phyloP scores from a whole-genome alignment of 2,329 filamentous ascomycete genomes.

The Penicillium olsonii region DNA sequence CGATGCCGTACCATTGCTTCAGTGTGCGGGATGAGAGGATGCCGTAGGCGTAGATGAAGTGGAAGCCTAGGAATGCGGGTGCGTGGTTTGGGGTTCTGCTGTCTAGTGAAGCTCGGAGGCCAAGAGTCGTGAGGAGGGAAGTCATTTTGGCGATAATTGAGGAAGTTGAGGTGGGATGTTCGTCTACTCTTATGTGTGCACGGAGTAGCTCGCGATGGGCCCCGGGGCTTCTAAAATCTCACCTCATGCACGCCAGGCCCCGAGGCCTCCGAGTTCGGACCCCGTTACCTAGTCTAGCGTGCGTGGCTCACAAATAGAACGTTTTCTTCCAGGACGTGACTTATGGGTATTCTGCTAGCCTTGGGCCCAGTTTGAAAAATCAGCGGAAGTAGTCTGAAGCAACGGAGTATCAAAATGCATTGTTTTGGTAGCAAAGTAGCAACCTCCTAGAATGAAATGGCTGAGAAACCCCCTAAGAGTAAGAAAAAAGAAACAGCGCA shows the following conservation, averaged over 20 bases:
- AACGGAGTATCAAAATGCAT: no score
- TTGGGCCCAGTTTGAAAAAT: no score
- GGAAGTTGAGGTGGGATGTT: neutral
- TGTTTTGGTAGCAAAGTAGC: neutral
- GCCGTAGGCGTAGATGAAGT: constrained; percentile 43
- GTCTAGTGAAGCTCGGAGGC: constrained; percentile 23
- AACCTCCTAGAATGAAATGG: neutral
- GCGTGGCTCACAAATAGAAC: no score
- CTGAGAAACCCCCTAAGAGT: neutral
- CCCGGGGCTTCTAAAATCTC: neutral
- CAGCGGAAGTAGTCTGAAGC: no score
- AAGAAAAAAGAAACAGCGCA: neutral
- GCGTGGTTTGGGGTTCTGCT: constrained; percentile 27
- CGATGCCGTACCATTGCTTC: constrained; percentile 29
- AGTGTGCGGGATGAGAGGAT: neutral
- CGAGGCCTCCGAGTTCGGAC: no score
- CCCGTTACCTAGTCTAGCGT: no score
- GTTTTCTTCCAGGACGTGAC: no score
- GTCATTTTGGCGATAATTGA: neutral
- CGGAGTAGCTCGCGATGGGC: neutral
- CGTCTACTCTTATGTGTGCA: neutral
- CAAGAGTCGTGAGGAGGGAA: constrained; percentile 36
- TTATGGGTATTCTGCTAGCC: no score
- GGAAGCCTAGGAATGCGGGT: constrained; percentile 38
- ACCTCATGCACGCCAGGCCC: neutral